These are phyloP conservation scores for Chaetomiaceae sp. DNA, from an alignment of 2,329 filamentous ascomycete species.

Conservation along the genomic window DNA sequence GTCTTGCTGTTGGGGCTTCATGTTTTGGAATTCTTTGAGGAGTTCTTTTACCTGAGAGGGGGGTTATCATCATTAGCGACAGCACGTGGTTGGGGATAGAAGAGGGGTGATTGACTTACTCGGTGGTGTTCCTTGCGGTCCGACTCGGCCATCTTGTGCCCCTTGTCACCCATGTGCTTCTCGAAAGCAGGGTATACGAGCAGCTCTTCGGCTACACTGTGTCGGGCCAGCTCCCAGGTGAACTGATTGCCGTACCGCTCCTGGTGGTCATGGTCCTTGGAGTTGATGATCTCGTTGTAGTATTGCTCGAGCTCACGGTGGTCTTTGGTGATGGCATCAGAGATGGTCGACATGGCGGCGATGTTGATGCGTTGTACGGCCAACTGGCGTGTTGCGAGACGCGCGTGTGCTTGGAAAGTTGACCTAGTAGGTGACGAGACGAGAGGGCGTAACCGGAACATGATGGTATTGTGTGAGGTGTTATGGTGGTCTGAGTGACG, in stretches of 20 bases:
- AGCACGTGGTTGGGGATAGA: background rate
- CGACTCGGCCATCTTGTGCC: constrained; percentile 7
- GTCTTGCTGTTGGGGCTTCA: constrained; percentile 1
- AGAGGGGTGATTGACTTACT: background rate
- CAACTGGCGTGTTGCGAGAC: background rate
- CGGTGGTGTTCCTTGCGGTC: constrained; percentile 10
- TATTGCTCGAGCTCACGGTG: constrained; percentile 23
- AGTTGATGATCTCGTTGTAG: constrained; percentile 39
- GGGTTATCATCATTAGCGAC: background rate
- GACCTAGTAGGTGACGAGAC: background rate
- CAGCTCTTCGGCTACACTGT: constrained; percentile 47
- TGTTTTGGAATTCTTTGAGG: constrained; percentile 8
- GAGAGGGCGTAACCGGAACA: constrained; percentile 1
- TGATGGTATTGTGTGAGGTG: too few species aligned
- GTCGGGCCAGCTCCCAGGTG: constrained; percentile 48
- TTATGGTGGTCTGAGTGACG: too few species aligned
- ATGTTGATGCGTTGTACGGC: background rate
- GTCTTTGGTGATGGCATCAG: constrained; percentile 9
- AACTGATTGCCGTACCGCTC: constrained; percentile 46
- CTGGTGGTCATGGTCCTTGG: constrained; percentile 38
- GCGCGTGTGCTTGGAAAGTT: background rate
- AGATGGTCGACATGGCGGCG: constrained; percentile 16
- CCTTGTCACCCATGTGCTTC: constrained; percentile 9
- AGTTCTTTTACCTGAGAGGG: constrained; percentile 6
- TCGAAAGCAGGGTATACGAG: constrained; percentile 8